These are phyloP conservation scores for Phytopythium delawarense DNA, from an alignment of 352 stramenopile genomes.

Conservation along the genomic window DNA sequence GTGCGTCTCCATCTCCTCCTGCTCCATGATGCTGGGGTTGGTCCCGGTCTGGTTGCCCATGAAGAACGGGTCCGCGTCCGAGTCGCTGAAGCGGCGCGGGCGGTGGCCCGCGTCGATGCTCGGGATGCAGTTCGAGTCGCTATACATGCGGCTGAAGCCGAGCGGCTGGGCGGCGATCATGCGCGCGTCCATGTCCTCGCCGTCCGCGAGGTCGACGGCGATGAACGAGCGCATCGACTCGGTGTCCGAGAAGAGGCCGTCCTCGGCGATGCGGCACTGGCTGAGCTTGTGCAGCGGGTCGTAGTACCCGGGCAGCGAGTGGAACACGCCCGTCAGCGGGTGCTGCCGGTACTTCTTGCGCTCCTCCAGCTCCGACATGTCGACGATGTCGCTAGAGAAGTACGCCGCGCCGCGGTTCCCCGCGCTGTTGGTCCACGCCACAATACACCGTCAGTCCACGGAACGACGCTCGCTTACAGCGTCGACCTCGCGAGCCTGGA, in stretches of 20 bases:
- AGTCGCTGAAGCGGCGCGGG: slow-evolving; percentile 77
- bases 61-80: slow-evolving; percentile 73
- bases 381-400: slow-evolving; percentile 86
- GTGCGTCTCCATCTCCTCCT: slow-evolving; percentile 29
- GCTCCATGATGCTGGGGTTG: slow-evolving; percentile 16
- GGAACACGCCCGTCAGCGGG: slow-evolving; percentile 84
- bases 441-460: not conserved
- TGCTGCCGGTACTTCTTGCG: slow-evolving; percentile 88
- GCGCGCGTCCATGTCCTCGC: slow-evolving; percentile 40
- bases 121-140: slow-evolving; percentile 46
- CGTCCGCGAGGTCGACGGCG: slow-evolving; percentile 69
- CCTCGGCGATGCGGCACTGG: slow-evolving; percentile 58
- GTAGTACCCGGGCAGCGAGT: slow-evolving; percentile 83
- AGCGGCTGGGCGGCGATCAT: slow-evolving; percentile 42
- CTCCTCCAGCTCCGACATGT: slow-evolving; percentile 86
- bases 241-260: slow-evolving; percentile 64
- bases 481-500: not conserved
- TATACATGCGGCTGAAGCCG: slow-evolving; percentile 71
- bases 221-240: slow-evolving; percentile 76
- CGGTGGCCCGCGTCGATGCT: slow-evolving; percentile 34
- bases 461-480: no score
- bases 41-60: slow-evolving; percentile 27
- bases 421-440: slow-evolving; percentile 26
- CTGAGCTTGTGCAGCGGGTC: slow-evolving; percentile 78
- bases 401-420: slow-evolving; percentile 84